These are phyloP conservation scores for Ambrosia artemisiifolia DNA, from an alignment of 129 eudicot genomes.

Conservation along the genomic window DNA sequence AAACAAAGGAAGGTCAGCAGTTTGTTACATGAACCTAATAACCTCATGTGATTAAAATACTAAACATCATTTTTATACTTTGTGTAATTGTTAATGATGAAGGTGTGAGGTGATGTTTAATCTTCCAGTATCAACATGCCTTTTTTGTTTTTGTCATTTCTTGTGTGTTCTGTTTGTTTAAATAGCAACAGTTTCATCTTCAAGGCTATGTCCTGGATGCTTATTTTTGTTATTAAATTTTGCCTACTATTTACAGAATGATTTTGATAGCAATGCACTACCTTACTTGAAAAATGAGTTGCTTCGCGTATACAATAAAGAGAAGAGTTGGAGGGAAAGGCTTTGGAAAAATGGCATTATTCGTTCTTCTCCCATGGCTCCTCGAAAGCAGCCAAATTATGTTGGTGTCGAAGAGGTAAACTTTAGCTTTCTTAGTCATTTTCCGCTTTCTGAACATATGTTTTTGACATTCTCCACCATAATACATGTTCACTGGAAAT, in stretches of 20 bases:
- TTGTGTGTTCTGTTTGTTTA: neutral
- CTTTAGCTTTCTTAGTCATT: neutral
- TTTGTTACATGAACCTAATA: neutral
- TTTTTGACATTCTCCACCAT: slow-evolving; percentile 9
- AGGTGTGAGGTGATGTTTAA: slow-evolving; percentile 10
- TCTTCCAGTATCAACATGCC: neutral
- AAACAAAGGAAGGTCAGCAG: slow-evolving; percentile 38
- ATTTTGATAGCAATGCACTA: slow-evolving; percentile 53
- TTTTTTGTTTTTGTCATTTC: neutral
- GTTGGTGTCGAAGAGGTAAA: slow-evolving; percentile 96
- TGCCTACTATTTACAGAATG: slow-evolving; percentile 52
- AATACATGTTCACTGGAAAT: slow-evolving; percentile 13
- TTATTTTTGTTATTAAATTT: slow-evolving; percentile 8
- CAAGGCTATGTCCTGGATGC: slow-evolving; percentile 8
- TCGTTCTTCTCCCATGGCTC: slow-evolving; percentile 63
- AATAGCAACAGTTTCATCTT: slow-evolving; percentile 16
- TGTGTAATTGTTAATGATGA: slow-evolving; percentile 3
- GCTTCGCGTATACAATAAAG: slow-evolving; percentile 66
- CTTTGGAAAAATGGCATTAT: slow-evolving; percentile 87
- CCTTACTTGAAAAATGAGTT: slow-evolving; percentile 68
- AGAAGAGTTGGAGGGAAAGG: slow-evolving; percentile 81
- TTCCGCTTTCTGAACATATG: slow-evolving; percentile 1
- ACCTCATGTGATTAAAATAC: neutral
- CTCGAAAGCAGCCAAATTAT: slow-evolving; percentile 62
- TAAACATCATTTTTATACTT: slow-evolving; percentile 3